These are phyloP conservation scores for Phytopythium ostracodes DNA, from an alignment of 352 stramenopile genomes.

Conservation along the genomic window DNA sequence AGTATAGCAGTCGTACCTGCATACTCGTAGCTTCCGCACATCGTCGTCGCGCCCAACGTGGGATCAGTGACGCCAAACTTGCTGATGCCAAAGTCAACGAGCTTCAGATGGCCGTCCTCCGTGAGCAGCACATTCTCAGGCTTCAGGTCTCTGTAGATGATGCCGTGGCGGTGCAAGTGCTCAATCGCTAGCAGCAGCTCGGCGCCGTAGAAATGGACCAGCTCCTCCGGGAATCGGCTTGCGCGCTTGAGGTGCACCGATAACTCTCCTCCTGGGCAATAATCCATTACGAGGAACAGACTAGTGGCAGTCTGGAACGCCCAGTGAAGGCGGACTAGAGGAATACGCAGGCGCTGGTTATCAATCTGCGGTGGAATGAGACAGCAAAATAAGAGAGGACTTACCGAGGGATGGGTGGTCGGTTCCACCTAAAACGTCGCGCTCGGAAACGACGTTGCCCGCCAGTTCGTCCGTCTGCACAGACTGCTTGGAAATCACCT, in stretches of 20 bases:
- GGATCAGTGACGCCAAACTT: constrained; percentile 78
- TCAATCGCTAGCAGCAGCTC: constrained; percentile 74
- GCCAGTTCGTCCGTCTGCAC: constrained; percentile 51
- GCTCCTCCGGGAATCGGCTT: constrained; percentile 43
- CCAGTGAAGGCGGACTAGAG: constrained; percentile 65
- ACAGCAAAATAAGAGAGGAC: neutral
- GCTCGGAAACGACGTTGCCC: constrained; percentile 63
- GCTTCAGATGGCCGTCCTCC: constrained; percentile 60
- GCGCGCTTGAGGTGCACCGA: constrained; percentile 47
- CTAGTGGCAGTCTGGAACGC: constrained; percentile 64
- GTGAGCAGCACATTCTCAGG: constrained; percentile 74
- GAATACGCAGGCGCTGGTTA: constrained; percentile 3
- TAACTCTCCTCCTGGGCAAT: constrained; percentile 70
- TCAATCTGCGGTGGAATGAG: neutral
- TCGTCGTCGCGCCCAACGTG: constrained; percentile 49
- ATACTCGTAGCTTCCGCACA: constrained; percentile 83
- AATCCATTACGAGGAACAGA: constrained; percentile 82
- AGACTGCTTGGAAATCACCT: constrained; percentile 55
- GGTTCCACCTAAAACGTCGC: constrained; percentile 71
- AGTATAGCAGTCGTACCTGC: constrained; percentile 34
- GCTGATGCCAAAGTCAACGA: constrained; percentile 82
- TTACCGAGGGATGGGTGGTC: constrained; percentile 57
- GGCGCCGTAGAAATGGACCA: constrained; percentile 65
- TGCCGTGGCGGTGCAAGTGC: constrained; percentile 80
- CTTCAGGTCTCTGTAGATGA: constrained; percentile 83